phyloP scores from a whole-genome alignment of 345 rosid species.

The Streptanthus diversifolius region DNA sequence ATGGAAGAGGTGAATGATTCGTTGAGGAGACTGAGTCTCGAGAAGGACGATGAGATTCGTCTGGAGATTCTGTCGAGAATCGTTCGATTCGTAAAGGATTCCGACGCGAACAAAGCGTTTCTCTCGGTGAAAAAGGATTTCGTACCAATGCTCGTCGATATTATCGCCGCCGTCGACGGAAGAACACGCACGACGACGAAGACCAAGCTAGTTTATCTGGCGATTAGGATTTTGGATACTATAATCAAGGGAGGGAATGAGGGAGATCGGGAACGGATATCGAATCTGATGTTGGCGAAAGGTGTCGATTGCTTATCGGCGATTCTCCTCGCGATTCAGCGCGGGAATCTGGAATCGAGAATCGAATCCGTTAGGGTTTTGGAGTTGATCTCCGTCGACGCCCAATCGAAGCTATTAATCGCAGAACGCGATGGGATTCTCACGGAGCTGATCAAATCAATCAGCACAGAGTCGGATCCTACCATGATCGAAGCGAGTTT shows the following conservation, averaged over 20 bases:
- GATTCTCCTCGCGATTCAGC: constrained; percentile 46
- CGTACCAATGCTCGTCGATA: constrained; percentile 46
- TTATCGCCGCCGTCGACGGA: constrained; percentile 34
- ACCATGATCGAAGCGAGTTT: constrained; percentile 52
- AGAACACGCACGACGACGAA: constrained; percentile 12
- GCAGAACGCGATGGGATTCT: constrained; percentile 59
- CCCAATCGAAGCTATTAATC: constrained; percentile 48
- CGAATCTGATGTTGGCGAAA: constrained; percentile 37
- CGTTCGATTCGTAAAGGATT: constrained; percentile 45
- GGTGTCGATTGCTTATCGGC: constrained; percentile 39
- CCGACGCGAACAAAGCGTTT: constrained; percentile 55
- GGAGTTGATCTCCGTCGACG: constrained; percentile 52
- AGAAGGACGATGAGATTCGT: constrained; percentile 12
- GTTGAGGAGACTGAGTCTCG: constrained; percentile 25
- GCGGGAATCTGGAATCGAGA: constrained; percentile 46
- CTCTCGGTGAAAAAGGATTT: constrained; percentile 50
- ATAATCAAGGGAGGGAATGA: constrained; percentile 8
- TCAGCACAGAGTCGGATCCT: constrained; percentile 43
- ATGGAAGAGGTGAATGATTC: constrained; percentile 36
- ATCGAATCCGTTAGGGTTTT: constrained; percentile 55
- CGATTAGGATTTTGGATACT: constrained; percentile 45
- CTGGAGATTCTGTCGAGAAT: constrained; percentile 34
- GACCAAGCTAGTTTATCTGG: constrained; percentile 38
- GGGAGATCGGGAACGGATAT: constrained; percentile 37
- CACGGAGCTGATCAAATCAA: constrained; percentile 39